Evolutionary conservation across 2,329 filamentous ascomycete species (phyloP), one percentile per base, ranked within the genome.

Genomic region (Ceratocystis albifundus): DNA sequence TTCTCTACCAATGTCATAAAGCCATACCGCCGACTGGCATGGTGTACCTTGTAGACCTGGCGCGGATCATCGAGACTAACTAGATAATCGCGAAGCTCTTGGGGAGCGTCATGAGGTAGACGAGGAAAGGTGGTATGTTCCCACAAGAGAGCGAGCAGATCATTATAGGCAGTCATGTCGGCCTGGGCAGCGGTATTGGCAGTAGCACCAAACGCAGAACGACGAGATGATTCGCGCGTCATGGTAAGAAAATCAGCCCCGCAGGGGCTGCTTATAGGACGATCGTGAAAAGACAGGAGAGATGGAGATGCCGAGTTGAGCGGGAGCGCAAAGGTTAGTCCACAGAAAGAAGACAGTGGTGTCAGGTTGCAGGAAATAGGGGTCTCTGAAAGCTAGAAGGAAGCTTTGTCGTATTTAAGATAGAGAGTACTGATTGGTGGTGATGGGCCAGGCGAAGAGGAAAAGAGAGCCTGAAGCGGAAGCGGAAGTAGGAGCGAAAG

Each of bases 1-100:
- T 81, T 84, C 71, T 88, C 84, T 15, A 90, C 84, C 17, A 90
- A 75, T 2, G 82, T 75, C 72, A 90, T 87, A 69, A 88, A 84
- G 69, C 82, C 79, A 71, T 86, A 83, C 3, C 85, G 82, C 44
- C 85, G 81, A 69, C 78, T 81, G 36, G 84, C 84, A 63, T 78
- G 79, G 72, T 87, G 80, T 22, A 87, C 80, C 44, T 80, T 79
- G 70, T 86, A 87, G 59, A 86, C 79, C 65, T 79, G 79, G 69
- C 78, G 80, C 2, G 85, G 85, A 69, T 86, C 84, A 63, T 86
- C 82, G 65, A 88, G 77, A 65, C 84, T 78, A 67, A 83, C 77
- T 25, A 85, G 77, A 62, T 81, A 74, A 10, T 82, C 78, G 67
- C 76, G 79, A 65, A 88, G 75, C 71, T 85, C 82, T 22, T 75